phyloP scores from a whole-genome alignment of 176 grass and related monocot genomes.

The Bolboschoenus planiculmis region DNA sequence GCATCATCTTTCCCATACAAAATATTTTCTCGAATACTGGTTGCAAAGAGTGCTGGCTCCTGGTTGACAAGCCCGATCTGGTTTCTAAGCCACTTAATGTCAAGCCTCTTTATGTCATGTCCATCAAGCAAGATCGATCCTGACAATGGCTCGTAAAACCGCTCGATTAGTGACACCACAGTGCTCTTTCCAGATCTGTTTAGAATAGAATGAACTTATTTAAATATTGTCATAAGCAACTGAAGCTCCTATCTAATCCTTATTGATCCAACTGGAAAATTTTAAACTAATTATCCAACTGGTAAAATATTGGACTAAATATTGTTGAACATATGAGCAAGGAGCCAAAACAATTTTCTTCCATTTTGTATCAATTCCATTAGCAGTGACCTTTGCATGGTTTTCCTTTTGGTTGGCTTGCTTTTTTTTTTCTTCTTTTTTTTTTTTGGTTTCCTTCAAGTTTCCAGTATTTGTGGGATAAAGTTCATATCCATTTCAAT shows the following conservation, averaged over 20 bases:
- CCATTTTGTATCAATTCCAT: neutral
- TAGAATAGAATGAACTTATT: constrained; percentile 1
- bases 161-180: constrained; percentile 83
- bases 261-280: neutral
- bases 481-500: neutral
- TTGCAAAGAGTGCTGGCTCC: constrained; percentile 93
- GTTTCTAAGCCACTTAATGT: constrained; percentile 77
- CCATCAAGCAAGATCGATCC: constrained; percentile 59
- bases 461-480: neutral
- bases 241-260: neutral
- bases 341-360: neutral
- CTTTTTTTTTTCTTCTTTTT: neutral
- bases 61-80: constrained; percentile 93
- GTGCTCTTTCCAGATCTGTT: constrained; percentile 86
- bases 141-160: constrained; percentile 78
- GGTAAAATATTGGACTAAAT: neutral
- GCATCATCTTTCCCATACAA: constrained; percentile 83
- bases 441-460: neutral
- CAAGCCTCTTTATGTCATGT: constrained; percentile 62
- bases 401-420: neutral
- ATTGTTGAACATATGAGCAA: neutral
- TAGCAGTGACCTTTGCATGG: too few species aligned
- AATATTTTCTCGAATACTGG: constrained; percentile 95
- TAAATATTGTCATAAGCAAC: neutral
- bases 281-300: neutral